Evolutionary conservation across 352 stramenopile genomes (phyloP), one percentile per base, ranked within the genome.

Genomic region (Lagenidium giganteum): DNA sequence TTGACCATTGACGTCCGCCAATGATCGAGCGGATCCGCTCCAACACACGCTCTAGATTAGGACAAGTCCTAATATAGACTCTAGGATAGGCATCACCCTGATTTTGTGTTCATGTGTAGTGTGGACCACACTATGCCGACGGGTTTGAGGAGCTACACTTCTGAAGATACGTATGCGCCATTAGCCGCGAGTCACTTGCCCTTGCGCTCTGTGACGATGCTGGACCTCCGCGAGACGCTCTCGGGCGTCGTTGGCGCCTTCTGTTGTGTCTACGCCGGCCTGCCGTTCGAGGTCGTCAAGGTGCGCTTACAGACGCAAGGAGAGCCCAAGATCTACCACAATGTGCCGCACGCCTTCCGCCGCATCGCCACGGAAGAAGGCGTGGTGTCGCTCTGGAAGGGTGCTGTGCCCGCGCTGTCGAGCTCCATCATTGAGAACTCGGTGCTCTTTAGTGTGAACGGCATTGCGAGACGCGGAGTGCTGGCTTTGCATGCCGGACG

Each of bases 341-440:
- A 72, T 32, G 66, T 91, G 24, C 38, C 67, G 8, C 70, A 93
- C 55, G 76, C 69, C 25, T 85, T 89, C 51, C 62, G 54, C 32
- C 70, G 70, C 34, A 90, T 89, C 39, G 75, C 83, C 28, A 70
- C 65, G 6, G 72, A 91, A 32, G 82, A 94, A 40, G 77, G 81
- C 30, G 49, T 79, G 4, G 36, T 64, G 6, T 67, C 84, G 52
- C 76, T 95, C n/a, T 95, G 83, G 79, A 90, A 89, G 58, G 85
- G 85, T n/a, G 82, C 83, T 1, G 62, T 91, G 42, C 85, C 85
- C 2, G 85, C 85, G 41, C 72, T 95, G 14, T 85, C 72, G 27
- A 93, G 79, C 61, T 86, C 85, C 20, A 82, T 94, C 50, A 84
- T 95, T 37, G 85, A 95, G 42, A 95, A 95, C 61, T 83, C 85